A percentile compares a stretch with the other conserved stretches of the same genome.
These are phyloP conservation scores for Penicillium psychrofluorescens DNA, from an alignment of 495 filamentous ascomycete species.

Conservation along the genomic window DNA sequence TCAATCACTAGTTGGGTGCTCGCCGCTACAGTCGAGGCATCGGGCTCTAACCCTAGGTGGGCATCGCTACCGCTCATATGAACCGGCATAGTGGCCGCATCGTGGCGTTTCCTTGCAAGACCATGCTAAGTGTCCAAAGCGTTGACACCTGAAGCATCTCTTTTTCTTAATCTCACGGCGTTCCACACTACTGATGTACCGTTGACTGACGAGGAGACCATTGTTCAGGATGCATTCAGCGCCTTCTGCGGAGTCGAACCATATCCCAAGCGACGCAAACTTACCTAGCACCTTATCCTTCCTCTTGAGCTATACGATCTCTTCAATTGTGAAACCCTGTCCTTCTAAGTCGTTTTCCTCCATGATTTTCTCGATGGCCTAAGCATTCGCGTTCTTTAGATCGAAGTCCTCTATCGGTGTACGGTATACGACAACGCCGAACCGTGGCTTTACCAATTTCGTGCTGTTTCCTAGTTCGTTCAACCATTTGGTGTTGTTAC, in stretches of 20 bases:
- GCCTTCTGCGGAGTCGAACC: slow-evolving; percentile 15
- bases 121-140: slow-evolving; percentile 23
- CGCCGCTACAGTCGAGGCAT: slow-evolving; percentile 15
- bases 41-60: slow-evolving; percentile 10
- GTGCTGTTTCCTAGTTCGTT: slow-evolving; percentile 11
- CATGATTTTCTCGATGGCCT: slow-evolving; percentile 14
- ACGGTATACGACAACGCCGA: slow-evolving; percentile 14
- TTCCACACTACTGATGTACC: slow-evolving; percentile 14
- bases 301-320: slow-evolving; percentile 14
- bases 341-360: slow-evolving; percentile 14
- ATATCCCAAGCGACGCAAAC: slow-evolving; percentile 12
- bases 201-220: slow-evolving; percentile 12
- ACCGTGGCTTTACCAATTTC: slow-evolving; percentile 12
- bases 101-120: slow-evolving; percentile 19
- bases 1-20: slow-evolving; percentile 14
- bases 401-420: slow-evolving; percentile 15
- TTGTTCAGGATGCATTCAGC: slow-evolving; percentile 14
- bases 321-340: slow-evolving; percentile 13
- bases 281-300: slow-evolving; percentile 13
- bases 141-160: slow-evolving; percentile 18
- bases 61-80: slow-evolving; percentile 13
- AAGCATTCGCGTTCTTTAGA: slow-evolving; percentile 1
- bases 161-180: slow-evolving; percentile 14
- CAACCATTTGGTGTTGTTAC: slow-evolving; percentile 9
- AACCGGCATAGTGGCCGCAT: slow-evolving; percentile 19